Evolutionary conservation across 2,329 filamentous ascomycete species (phyloP), one percentile per base, ranked within the genome.

Genomic region (Neoscytalidium dimidiatum): DNA sequence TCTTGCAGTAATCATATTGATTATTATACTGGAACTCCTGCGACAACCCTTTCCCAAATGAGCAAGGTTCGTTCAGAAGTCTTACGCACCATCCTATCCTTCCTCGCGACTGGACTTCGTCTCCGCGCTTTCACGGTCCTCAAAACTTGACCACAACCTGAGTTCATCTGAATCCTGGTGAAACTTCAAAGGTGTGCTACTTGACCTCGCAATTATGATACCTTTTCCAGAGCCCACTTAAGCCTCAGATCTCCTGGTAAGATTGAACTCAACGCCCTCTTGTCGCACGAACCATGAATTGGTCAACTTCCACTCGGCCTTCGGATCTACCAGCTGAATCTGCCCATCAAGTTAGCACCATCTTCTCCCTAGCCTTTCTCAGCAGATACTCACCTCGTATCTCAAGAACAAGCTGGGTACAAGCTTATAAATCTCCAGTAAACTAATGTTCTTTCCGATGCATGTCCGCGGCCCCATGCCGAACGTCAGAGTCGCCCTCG

Each of bases 341-440:
- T 52, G 44, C 28, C 71, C 71, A 64, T n/a, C n/a, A n/a, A n/a
- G n/a, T n/a, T n/a, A 79, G 75, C 75, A 73, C 66, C 41, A 56
- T 44, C n/a, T n/a, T n/a, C n/a, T 49, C 28, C 6, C n/a, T 11
- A 21, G 33, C 6, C 19, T 48, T 43, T 44, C 9, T 19, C 13
- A 35, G 5, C 49, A 26, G 53, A 51, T 21, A 56, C 76, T 71
- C 64, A 79, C 76, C 66, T 82, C 74, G 67, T 83, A 85, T 41
- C 69, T 75, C 7, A 68, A 70, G 67, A 83, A 77, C 53, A 85
- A 65, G 35, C 84, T 81, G 3, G 74, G 70, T 3, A 71, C 57
- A 13, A 75, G 66, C 66, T 80, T 79, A n/a, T 67, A 70, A 6
- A 78, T 64, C 67, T 80, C 73, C 38, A 79, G 66, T 44, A 74